A percentile compares a stretch with the other conserved stretches of the same genome.
Evolutionary conservation across 1,284 basidiomycete species (phyloP).

Genomic region (Mycocalia duriaeana): DNA sequence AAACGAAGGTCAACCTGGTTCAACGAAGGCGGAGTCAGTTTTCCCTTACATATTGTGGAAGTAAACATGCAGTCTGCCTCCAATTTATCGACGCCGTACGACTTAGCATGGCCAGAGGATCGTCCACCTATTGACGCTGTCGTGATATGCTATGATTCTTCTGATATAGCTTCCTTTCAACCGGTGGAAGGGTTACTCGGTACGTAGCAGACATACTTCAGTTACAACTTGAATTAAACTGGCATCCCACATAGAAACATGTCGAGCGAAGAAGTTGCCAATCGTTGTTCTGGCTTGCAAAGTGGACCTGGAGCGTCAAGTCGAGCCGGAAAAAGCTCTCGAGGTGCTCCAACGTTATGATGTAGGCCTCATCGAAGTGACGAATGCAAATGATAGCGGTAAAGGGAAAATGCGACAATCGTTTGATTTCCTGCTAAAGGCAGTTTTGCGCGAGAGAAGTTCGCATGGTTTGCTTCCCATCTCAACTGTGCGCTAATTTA

Average conservation of each 20-base stretch:
- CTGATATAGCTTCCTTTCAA: constrained; percentile 51
- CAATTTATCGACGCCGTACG: constrained; percentile 13
- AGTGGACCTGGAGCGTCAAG: constrained; percentile 52
- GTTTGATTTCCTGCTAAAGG: constrained; percentile 62
- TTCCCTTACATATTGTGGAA: constrained; percentile 51
- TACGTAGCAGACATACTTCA: constrained; percentile 30
- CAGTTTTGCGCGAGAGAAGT: constrained; percentile 54
- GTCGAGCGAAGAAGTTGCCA: constrained; percentile 50
- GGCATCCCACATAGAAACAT: constrained; percentile 43
- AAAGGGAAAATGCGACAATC: constrained; percentile 60
- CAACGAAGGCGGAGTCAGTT: constrained; percentile 30
- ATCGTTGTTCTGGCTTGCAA: constrained; percentile 74
- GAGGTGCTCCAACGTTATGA: constrained; percentile 49
- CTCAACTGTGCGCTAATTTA: too few relatives aligned
- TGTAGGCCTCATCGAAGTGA: constrained; percentile 67
- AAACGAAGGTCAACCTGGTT: constrained; percentile 44
- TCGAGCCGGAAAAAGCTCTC: constrained; percentile 52
- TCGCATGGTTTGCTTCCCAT: too few relatives aligned
- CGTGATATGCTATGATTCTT: constrained; percentile 72
- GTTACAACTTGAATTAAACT: constrained; percentile 10
- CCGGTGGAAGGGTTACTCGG: constrained; percentile 61
- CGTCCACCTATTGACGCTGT: constrained; percentile 62
- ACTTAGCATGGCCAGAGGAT: constrained; percentile 34
- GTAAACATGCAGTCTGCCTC: constrained; percentile 37
- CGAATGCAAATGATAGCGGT: constrained; percentile 42